These are phyloP conservation scores for Xanthoparmelia taractica DNA, from an alignment of 495 filamentous ascomycete species.

Conservation along the genomic window DNA sequence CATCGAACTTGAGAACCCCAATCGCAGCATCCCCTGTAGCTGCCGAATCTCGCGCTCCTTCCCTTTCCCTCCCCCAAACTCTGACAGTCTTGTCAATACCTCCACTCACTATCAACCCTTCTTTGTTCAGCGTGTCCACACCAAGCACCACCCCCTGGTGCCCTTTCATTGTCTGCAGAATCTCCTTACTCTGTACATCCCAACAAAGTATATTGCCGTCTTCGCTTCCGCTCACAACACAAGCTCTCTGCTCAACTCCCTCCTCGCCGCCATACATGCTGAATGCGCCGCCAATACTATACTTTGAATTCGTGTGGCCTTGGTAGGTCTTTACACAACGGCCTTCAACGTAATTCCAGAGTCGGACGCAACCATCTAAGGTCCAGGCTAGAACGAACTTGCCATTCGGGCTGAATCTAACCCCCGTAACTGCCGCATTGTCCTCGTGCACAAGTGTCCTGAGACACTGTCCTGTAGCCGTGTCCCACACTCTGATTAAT, in stretches of 20 bases:
- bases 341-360: conserved; percentile 92
- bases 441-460: conserved; percentile 93
- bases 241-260: conserved; percentile 38
- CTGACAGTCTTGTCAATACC: conserved; percentile 57
- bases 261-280: conserved; percentile 51
- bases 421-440: conserved; percentile 82
- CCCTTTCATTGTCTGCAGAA: conserved; percentile 61
- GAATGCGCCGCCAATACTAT: conserved; percentile 74
- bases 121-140: conserved; percentile 55
- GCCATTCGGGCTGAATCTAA: conserved; percentile 89
- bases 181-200: conserved; percentile 78
- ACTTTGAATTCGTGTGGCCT: conserved; percentile 79
- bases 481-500: conserved; percentile 91
- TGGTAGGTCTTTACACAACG: conserved; percentile 93
- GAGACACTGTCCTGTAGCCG: conserved; percentile 88
- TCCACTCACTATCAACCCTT: conserved; percentile 49
- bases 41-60: conserved; percentile 7
- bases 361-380: conserved; percentile 76
- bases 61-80: conserved; percentile 47
- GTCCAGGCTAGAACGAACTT: conserved; percentile 87
- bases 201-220: conserved; percentile 78
- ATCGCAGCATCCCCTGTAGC: neutral
- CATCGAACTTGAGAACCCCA: neutral
- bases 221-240: conserved; percentile 77
- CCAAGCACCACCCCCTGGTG: conserved; percentile 80